A percentile compares a stretch with the other conserved stretches of the same genome.
Evolutionary conservation across 441 rosid species (phyloP).

Genomic region (Euphorbia neoarborescens): DNA sequence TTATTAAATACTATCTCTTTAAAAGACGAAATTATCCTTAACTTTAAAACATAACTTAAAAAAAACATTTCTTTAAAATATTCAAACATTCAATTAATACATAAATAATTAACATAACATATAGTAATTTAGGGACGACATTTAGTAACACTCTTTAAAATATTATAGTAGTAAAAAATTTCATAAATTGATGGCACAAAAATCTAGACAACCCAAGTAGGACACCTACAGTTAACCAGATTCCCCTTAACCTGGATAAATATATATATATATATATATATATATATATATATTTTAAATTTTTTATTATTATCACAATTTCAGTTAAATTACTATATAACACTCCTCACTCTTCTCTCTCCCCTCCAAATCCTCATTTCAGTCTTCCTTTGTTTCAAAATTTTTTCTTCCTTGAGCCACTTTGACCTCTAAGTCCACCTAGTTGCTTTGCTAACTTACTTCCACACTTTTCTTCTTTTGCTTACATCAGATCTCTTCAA

Average conservation of each 20-base stretch:
- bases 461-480: constrained; percentile 17
- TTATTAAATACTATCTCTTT: too few species aligned
- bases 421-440: constrained; percentile 53
- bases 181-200: constrained; percentile 14
- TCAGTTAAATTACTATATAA: too few species aligned
- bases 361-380: constrained; percentile 19
- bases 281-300: background rate
- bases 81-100: too few species aligned
- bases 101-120: too few species aligned
- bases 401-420: background rate
- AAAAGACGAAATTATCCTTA: too few species aligned
- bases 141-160: too few species aligned
- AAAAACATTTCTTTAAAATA: too few species aligned
- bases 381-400: background rate
- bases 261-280: background rate
- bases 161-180: too few species aligned
- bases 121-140: too few species aligned
- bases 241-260: constrained; percentile 21
- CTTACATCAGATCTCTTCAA: constrained; percentile 29
- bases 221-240: constrained; percentile 18
- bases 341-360: constrained; percentile 12
- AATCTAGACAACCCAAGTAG: constrained; percentile 12
- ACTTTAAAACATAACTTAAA: too few species aligned
- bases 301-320: background rate
- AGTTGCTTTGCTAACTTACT: constrained; percentile 6